Percentiles rank a stretch among this genome's conserved stretches.
Conservation (phyloP, 305 asterid genomes). For the Stenogyne calaminthoides region DNA sequence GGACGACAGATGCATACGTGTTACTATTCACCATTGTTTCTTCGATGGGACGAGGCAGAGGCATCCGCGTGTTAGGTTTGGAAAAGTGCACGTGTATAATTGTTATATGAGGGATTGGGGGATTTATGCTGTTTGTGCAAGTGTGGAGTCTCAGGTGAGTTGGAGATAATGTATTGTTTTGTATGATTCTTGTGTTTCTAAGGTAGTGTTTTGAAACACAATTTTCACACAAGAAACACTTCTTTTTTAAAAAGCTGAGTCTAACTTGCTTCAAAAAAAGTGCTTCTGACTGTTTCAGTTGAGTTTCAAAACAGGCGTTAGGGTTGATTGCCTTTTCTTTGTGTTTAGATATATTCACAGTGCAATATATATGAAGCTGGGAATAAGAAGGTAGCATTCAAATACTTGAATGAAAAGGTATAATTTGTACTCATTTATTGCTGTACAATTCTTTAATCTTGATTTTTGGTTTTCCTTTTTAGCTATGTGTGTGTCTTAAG, state of each 20-base stretch:
- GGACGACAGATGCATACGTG: conserved; percentile 68
- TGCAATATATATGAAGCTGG: conserved; percentile 91
- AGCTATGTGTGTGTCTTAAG: too few species aligned
- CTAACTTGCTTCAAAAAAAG: too few species aligned
- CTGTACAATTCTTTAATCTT: neutral
- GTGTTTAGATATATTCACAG: conserved; percentile 62
- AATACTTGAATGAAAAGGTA: conserved; percentile 81
- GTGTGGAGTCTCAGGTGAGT: conserved; percentile 87
- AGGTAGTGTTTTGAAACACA: too few species aligned
- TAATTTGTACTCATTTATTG: neutral
- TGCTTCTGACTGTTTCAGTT: too few species aligned
- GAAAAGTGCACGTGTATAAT: conserved; percentile 82
- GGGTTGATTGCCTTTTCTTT: neutral
- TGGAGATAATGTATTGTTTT: neutral
- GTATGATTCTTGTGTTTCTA: neutral
- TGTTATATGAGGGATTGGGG: conserved; percentile 80
- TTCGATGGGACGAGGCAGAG: conserved; percentile 89
- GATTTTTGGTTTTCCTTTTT: too few species aligned
- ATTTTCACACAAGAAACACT: too few species aligned
- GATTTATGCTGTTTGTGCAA: conserved; percentile 87
- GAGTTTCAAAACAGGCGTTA: too few species aligned
- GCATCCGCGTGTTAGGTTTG: conserved; percentile 94
- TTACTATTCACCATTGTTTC: conserved; percentile 91
- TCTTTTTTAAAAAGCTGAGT: too few species aligned
- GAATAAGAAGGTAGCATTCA: conserved; percentile 71